phyloP scores from a whole-genome alignment of 2,329 filamentous ascomycete species.

The Ophiostoma sp. region DNA sequence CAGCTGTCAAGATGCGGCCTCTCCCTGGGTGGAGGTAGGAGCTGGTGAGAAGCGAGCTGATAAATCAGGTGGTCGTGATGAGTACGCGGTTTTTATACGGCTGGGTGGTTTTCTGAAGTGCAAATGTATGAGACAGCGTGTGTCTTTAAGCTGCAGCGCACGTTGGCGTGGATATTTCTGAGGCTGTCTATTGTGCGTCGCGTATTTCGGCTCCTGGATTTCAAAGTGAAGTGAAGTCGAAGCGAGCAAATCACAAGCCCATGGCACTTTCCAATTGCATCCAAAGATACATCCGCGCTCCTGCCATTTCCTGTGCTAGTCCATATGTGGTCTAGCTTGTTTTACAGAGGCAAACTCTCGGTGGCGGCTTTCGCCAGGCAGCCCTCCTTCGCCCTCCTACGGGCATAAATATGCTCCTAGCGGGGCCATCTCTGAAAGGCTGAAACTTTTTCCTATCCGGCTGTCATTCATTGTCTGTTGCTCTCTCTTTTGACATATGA shows the following conservation, averaged over 20 bases:
- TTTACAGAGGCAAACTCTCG: neutral
- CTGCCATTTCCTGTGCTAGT: neutral
- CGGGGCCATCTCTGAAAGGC: slow-evolving; percentile 19
- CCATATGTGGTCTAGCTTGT: neutral
- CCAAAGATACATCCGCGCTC: neutral
- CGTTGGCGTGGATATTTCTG: neutral
- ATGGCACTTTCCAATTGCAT: slow-evolving; percentile 4
- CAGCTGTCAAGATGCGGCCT: neutral
- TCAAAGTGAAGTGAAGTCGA: slow-evolving; percentile 1
- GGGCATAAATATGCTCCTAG: neutral
- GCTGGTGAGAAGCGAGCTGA: neutral
- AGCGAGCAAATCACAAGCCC: slow-evolving; percentile 4
- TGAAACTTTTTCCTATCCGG: slow-evolving; percentile 27
- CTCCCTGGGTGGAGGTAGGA: neutral
- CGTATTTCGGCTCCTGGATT: slow-evolving; percentile 12
- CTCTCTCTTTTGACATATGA: slow-evolving; percentile 11
- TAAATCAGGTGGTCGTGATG: neutral
- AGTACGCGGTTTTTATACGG: neutral
- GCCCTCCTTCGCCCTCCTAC: neutral
- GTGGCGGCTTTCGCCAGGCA: neutral
- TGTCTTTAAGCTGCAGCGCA: neutral
- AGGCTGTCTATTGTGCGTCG: neutral
- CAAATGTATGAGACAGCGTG: neutral
- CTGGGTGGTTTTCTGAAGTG: neutral
- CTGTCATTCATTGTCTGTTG: slow-evolving; percentile 17